A percentile compares a stretch with the other conserved stretches of the same genome.
These are phyloP conservation scores for Pugionium dolabratum DNA, from an alignment of 345 rosid genomes.

Conservation along the genomic window DNA sequence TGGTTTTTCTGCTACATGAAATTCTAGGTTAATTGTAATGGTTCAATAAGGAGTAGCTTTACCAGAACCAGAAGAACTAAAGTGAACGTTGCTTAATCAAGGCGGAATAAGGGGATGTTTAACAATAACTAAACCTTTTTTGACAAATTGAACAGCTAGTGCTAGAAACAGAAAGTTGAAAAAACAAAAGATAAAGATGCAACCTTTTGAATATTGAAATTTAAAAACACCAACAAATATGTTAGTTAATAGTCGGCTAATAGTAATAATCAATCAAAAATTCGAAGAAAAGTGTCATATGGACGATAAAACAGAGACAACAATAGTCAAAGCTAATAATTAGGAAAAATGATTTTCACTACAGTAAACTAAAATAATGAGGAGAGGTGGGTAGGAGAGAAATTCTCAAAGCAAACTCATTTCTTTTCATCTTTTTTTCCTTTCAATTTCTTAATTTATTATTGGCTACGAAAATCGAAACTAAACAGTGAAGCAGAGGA, in stretches of 20 bases:
- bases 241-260: background rate
- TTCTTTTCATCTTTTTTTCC: background rate
- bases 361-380: slow-evolving; percentile 29
- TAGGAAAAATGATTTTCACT: slow-evolving; percentile 26
- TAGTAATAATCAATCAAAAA: slow-evolving; percentile 19
- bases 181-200: slow-evolving; percentile 9
- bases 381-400: slow-evolving; percentile 27
- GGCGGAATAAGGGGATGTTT: slow-evolving; percentile 29
- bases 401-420: slow-evolving; percentile 29
- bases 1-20: background rate
- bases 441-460: background rate
- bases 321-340: slow-evolving; percentile 42
- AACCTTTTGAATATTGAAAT: slow-evolving; percentile 25
- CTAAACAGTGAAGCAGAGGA: background rate
- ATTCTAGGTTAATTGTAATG: background rate
- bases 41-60: slow-evolving; percentile 3
- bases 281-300: slow-evolving; percentile 6
- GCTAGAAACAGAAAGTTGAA: slow-evolving; percentile 23
- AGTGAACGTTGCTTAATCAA: background rate
- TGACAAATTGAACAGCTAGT: slow-evolving; percentile 26
- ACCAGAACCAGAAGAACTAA: slow-evolving; percentile 16
- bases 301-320: slow-evolving; percentile 23
- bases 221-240: background rate
- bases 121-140: slow-evolving; percentile 27
- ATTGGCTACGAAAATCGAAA: background rate